phyloP scores from a whole-genome alignment of 768 basidiomycete genomes.

The Phylloporus rhodoxanthus region DNA sequence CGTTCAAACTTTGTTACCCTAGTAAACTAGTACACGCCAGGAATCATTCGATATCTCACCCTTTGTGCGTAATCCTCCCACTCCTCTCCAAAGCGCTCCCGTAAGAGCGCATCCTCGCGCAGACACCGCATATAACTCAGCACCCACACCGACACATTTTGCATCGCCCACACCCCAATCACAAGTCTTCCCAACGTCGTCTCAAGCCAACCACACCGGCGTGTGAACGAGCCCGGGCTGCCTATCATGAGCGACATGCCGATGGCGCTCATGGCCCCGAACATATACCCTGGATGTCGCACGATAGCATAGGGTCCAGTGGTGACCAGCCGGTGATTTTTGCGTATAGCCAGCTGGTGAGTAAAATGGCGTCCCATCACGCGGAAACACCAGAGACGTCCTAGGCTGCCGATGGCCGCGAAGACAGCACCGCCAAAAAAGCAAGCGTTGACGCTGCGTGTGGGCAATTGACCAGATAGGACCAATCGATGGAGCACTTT shows the following conservation, averaged over 20 bases:
- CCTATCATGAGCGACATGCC: constrained; percentile 31
- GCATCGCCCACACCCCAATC: constrained; percentile 26
- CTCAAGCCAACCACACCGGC: constrained; percentile 24
- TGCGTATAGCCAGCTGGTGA: constrained; percentile 29
- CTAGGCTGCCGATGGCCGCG: constrained; percentile 22
- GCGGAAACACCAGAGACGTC: constrained; percentile 36
- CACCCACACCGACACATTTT: constrained; percentile 22
- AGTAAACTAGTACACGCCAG: constrained; percentile 19
- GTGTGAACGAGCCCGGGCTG: constrained; percentile 27
- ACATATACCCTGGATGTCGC: constrained; percentile 34
- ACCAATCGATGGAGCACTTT: constrained; percentile 16
- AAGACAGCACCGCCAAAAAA: constrained; percentile 29
- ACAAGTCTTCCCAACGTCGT: constrained; percentile 14
- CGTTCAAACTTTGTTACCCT: not conserved
- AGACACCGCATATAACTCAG: constrained; percentile 25
- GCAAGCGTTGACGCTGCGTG: constrained; percentile 17
- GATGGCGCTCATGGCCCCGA: constrained; percentile 16
- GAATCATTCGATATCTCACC: constrained; percentile 26
- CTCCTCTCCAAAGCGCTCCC: constrained; percentile 15
- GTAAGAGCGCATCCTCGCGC: constrained; percentile 24
- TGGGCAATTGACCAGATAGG: constrained; percentile 17
- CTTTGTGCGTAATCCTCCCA: constrained; percentile 21
- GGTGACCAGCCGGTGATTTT: constrained; percentile 28
- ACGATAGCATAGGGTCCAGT: constrained; percentile 33
- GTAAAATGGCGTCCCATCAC: constrained; percentile 33